Base-by-base conservation (phyloP, 1,139 yeast species). In the Scheffersomyces insectosa region DNA sequence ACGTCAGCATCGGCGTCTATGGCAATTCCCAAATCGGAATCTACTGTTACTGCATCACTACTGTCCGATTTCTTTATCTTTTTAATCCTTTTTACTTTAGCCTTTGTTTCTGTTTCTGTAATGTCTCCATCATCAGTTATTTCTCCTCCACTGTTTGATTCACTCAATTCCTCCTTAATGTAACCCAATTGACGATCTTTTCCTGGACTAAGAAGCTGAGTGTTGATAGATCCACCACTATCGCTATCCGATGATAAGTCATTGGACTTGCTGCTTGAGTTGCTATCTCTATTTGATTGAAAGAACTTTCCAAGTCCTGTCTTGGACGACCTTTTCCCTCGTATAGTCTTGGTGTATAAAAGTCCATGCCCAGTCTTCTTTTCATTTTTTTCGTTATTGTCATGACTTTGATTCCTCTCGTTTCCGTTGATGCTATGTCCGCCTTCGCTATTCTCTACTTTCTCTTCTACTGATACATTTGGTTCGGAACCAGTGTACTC, bases 11-110 rank as follows among this genome's bases (percentile, higher is more conserved):
- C 34, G 23, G 49, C 42, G 36, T 53, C 51, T 1, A 64, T 62
- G 0, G 68, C 65, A 1, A 65, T 68, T 1, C 67, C 69, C 46
- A 65, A 65, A 41, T 64, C 70, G 46, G 69, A 63, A 42, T 65
- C 70, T n/a, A 67, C 62, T 5, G 70, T 63, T 2, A 63, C 43
- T 1, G 47, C 46, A 34, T 57, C 62, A 37, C 53, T 48, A 12
- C 48, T 52, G 33, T 51, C 54, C 8, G 34, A 36, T 15, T 13
- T 31, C 10, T 5, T 38, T 39, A n/a, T 37, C 33, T 6, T 27
- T 33, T 4, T 41, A 28, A 23, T 10, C 20, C 25, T 45, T 39
- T 29, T 39, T 14, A 1, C 39, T 38, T 13, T 43, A 25, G 32
- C 48, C 34, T 28, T 39, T 40, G 13, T 39, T 36, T 50, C 52